Evolutionary conservation across 345 rosid genomes (phyloP).

Genomic region (Nasturtium officinale): DNA sequence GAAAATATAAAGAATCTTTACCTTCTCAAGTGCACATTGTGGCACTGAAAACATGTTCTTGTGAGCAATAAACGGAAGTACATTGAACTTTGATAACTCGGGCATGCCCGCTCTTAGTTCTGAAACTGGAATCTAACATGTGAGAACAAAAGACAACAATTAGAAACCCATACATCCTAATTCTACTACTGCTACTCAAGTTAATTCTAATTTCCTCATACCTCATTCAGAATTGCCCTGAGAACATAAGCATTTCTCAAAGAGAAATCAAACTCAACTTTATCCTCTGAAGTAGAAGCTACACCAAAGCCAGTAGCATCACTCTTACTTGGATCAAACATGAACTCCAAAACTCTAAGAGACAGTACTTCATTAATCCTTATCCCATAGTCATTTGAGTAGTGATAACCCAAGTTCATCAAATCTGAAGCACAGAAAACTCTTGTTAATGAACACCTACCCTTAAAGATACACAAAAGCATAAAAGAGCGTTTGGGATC

Average conservation of each 20-base stretch:
- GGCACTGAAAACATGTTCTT: constrained; percentile 36
- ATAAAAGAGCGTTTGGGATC: neutral
- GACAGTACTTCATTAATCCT: constrained; percentile 41
- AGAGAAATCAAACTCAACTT: constrained; percentile 37
- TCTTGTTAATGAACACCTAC: neutral
- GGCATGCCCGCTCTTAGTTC: constrained; percentile 37
- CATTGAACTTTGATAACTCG: constrained; percentile 38
- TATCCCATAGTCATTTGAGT: constrained; percentile 28
- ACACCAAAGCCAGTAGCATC: neutral
- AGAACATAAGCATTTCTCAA: constrained; percentile 27
- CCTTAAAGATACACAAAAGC: constrained; percentile 20
- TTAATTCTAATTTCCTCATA: neutral
- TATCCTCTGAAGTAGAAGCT: constrained; percentile 17
- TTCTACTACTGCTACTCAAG: constrained; percentile 1
- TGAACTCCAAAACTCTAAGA: constrained; percentile 38
- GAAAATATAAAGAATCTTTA: neutral
- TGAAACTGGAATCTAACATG: constrained; percentile 37
- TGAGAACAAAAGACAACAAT: neutral
- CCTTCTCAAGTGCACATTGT: constrained; percentile 41
- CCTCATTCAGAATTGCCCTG: constrained; percentile 38
- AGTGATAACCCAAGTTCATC: constrained; percentile 37
- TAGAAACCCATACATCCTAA: neutral
- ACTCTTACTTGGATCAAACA: constrained; percentile 34
- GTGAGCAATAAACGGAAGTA: constrained; percentile 42
- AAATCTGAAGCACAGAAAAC: constrained; percentile 22